Evolutionary conservation across 495 filamentous ascomycete genomes (phyloP), one percentile per base, ranked within the genome.

Genomic region (Penicillium antarcticum): DNA sequence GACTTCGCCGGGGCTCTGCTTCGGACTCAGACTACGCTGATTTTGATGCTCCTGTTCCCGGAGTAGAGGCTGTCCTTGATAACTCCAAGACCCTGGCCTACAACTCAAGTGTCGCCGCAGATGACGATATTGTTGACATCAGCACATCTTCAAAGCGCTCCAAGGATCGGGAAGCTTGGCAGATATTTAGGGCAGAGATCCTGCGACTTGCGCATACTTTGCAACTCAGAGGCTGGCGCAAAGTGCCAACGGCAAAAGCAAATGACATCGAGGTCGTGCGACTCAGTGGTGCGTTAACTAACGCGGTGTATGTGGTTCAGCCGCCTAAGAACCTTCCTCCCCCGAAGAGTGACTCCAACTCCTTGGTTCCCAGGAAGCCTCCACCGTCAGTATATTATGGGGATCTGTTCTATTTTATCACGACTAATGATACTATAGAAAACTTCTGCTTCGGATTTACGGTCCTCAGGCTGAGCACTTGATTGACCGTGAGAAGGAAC

Each of bases 391-490:
- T 66, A 10, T 14, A 29, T 11, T 17, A 14, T 41, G 6, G 9
- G 5, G 26, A 10, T 48, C 23, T 3, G 5, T n/a, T n/a, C 13
- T 35, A 34, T 29, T 18, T 1, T 23, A 34, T 11, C 11, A 7
- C 21, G 41, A 55, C 71, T 59, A 57, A 18, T 41, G 9, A 1
- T 26, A 17, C 16, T 39, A 18, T 51, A 86, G 83, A 26, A 96
- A 96, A 65, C 80, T 99, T 9, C 76, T 99, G 2, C 72, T 99
- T 34, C 84, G 94, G 23, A 88, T 99, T 39, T 99, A 99, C 60
- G 95, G 94, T 0, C 91, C 94, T 6, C 90, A 97, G 58, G 95
- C 92, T 5, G 91, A 94, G 51, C 92, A 97, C 68, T 76, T 99
- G 24, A 97, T 99, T 55, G 92, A 99, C 67, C 79, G 94, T 37